phyloP scores from a whole-genome alignment of 2,329 filamentous ascomycete genomes.

The Aureobasidium pullulans region DNA sequence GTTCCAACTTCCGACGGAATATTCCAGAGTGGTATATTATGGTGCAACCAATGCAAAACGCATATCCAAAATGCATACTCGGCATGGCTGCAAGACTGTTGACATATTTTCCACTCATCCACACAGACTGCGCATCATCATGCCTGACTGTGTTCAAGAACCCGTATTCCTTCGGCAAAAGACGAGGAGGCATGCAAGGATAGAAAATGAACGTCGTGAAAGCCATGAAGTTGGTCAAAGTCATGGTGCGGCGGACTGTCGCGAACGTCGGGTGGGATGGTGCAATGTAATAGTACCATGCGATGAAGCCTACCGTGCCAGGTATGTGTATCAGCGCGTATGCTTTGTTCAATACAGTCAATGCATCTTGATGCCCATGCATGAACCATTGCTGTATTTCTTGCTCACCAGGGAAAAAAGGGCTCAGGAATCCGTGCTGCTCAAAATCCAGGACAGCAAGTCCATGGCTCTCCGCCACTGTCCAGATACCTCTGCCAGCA shows the following conservation, averaged over 20 bases:
- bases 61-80: slow-evolving; percentile 49
- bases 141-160: slow-evolving; percentile 42
- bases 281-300: slow-evolving; percentile 56
- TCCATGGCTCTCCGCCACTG: slow-evolving; percentile 49
- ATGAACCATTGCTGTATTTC: slow-evolving; percentile 52
- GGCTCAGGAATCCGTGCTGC: slow-evolving; percentile 42
- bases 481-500: slow-evolving; percentile 47
- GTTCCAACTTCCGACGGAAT: slow-evolving; percentile 35
- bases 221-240: slow-evolving; percentile 47
- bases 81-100: slow-evolving; percentile 42
- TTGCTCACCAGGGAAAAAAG: slow-evolving; percentile 47
- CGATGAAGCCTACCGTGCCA: slow-evolving; percentile 54
- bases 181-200: slow-evolving; percentile 46
- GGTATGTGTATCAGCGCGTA: slow-evolving; percentile 56
- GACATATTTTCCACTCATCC: slow-evolving; percentile 40
- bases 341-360: slow-evolving; percentile 51
- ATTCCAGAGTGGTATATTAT: slow-evolving; percentile 47
- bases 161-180: slow-evolving; percentile 38
- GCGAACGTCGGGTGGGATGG: slow-evolving; percentile 41
- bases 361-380: slow-evolving; percentile 43
- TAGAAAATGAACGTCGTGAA: slow-evolving; percentile 47
- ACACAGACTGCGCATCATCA: slow-evolving; percentile 39
- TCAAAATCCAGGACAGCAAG: slow-evolving; percentile 50
- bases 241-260: slow-evolving; percentile 38
- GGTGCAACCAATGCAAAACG: slow-evolving; percentile 47